Evolutionary conservation across 1,284 basidiomycete species (phyloP), one percentile per base, ranked within the genome.

Genomic region (Trametes polyzona): DNA sequence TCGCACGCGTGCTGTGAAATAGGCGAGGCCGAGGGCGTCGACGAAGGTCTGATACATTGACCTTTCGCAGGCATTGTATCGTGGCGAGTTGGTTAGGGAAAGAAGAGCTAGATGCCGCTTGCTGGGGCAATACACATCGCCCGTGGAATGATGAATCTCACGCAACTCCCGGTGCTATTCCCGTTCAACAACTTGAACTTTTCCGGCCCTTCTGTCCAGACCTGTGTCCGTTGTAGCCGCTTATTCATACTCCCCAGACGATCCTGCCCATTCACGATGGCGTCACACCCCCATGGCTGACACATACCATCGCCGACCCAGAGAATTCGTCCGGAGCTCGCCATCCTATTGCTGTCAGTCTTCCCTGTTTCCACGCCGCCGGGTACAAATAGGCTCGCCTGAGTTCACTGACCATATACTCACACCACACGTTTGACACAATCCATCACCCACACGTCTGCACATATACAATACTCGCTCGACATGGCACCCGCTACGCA

Each of bases 401-500:
- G 16, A 3, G 26, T 17, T 21, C 16, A 29, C 26, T 23, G 29
- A 33, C 29, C 43, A 35, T 30, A 23, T 33, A 16, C 37, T 39
- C 37, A 35, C 9, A 16, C 24, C 39, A 19, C 14, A 37, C n/a
- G 8, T 27, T 14, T 14, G 12, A n/a, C n/a, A n/a, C n/a, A n/a
- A n/a, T n/a, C n/a, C 35, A 16, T 16, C 21, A 46, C 17, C 17
- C 51, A 47, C 24, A 27, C 16, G 2, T n/a, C 23, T 33, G 5
- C 2, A 46, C 16, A 12, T 14, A 23, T 14, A 21, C 33, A n/a
- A 29, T 16, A 19, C 30, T 5, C 29, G 4, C 17, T 9, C 23
- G 47, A 6, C 9, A 59, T 59, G 52, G 24, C 42, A 19, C 44
- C 53, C 11, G 44, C 49, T 17, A 55, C 53, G 12, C 55, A 57